Conservation (phyloP, 371 early-diverging fungal species). For the Blastocladiella emersonii region DNA sequence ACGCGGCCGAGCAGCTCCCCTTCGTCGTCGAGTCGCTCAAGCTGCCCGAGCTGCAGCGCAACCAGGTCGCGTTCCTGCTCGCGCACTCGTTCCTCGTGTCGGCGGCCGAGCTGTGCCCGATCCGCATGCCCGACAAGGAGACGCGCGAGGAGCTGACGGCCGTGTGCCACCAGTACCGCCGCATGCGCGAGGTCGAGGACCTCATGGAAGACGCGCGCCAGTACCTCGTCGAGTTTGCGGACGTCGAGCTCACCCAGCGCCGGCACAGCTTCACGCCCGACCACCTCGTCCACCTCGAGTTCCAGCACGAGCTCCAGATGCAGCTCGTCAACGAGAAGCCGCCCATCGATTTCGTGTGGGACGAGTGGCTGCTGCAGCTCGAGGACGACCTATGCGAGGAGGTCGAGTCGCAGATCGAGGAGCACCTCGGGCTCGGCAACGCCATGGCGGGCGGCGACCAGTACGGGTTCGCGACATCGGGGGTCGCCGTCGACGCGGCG, state of each 20-base stretch:
- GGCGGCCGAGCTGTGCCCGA: background rate
- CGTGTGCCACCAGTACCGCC: conserved; percentile 2
- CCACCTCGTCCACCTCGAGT: background rate
- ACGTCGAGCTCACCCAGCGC: background rate
- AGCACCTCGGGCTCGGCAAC: background rate
- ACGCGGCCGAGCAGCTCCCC: background rate
- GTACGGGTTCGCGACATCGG: background rate
- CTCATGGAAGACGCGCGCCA: background rate
- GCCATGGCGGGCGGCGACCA: background rate
- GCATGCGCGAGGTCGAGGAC: background rate
- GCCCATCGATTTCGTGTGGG: background rate
- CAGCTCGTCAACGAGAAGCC: background rate
- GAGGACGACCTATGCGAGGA: conserved; percentile 1
- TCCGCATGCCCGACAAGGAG: background rate
- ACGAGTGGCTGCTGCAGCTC: conserved; percentile 1
- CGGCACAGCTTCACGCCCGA: background rate
- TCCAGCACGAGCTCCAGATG: background rate
- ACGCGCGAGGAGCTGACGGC: background rate
- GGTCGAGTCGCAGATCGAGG: background rate
- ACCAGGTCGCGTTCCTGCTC: background rate
- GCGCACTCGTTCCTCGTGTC: conserved; percentile 3
- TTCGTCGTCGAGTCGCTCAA: background rate
- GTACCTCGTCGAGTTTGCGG: background rate
- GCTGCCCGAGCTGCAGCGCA: background rate
- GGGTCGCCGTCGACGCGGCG: background rate